Evolutionary conservation across 202 grass and related monocot genomes (phyloP), one percentile per base, ranked within the genome.

Genomic region (Bolboschoenoplectus hybrid): DNA sequence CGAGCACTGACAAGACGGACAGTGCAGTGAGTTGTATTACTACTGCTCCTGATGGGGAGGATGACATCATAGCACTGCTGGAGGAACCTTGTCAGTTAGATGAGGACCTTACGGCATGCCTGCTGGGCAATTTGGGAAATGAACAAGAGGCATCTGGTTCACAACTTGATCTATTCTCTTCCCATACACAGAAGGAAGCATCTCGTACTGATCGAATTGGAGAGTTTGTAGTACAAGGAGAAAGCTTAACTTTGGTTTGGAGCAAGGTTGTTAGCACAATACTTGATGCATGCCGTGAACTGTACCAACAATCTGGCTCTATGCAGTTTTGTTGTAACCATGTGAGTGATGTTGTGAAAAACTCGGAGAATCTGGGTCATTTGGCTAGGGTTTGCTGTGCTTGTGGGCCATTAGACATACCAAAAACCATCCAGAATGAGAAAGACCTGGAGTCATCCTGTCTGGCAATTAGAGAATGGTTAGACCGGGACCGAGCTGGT

Each of bases 221-320:
- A 68, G 92, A 94, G 35, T 96, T 92, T 84, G 87, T 85, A 75
- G 93, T 94, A 81, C 93, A 97, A 91, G 97, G 97, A 88, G 91
- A 87, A 87, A 85, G 89, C 71, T 78, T 92, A 62, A 85, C 82
- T 55, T 96, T 89, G 47, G 97, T 89, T 70, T 99, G 93, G 97
- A 90, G 85, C 83, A 97, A 94, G 91, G 88, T 99, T 67, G 88
- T 83, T 88, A 88, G 89, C 86, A 90, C 93, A 66, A 70, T 93
- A 81, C 74, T 94, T 85, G 93, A 99, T 85, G 87, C 90, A 78
- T 92, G 93, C 82, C 87, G 89, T 80, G 91, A 96, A 93, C 85
- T 89, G 69, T 94, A 94, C 88, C 89, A 85, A 74, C 89, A 91
- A 84, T 90, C 93, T 51, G 97, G 97, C 1, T 90, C 69, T 89